Conservation (phyloP, 805 yeast species). For the Tetrapisispora pingtungensis region DNA sequence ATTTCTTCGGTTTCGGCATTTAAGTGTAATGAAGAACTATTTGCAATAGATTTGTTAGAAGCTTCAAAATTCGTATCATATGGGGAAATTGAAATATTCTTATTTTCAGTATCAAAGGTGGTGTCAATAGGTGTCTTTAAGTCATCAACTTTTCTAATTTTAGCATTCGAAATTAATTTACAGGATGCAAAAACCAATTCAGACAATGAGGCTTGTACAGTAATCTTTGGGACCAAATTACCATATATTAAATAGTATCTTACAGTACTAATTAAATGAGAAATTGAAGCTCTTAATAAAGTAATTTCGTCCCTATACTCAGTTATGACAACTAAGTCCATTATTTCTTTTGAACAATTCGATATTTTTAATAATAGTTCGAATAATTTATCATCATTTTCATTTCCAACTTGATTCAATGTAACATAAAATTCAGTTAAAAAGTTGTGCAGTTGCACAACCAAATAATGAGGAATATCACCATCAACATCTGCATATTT, state of each 20-base stretch:
- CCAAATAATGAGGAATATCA: slow-evolving; percentile 10
- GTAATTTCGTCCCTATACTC: slow-evolving; percentile 34
- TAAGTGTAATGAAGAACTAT: neutral
- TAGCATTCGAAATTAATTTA: slow-evolving; percentile 35
- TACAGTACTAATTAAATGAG: slow-evolving; percentile 67
- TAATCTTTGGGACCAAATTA: slow-evolving; percentile 49
- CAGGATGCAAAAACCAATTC: slow-evolving; percentile 62
- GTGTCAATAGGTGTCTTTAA: neutral
- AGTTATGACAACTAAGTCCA: slow-evolving; percentile 15
- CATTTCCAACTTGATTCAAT: slow-evolving; percentile 4
- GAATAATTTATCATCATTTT: slow-evolving; percentile 14
- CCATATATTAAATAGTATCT: slow-evolving; percentile 61
- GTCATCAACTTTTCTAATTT: slow-evolving; percentile 3
- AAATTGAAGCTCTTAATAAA: slow-evolving; percentile 49
- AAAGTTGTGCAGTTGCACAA: slow-evolving; percentile 6
- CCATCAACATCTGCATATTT: slow-evolving; percentile 11
- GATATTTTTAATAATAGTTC: slow-evolving; percentile 20
- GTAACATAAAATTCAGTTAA: slow-evolving; percentile 7
- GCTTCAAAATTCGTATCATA: neutral
- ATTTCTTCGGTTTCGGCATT: slow-evolving; percentile 9
- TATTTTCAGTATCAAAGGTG: neutral
- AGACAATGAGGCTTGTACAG: slow-evolving; percentile 65
- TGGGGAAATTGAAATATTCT: neutral
- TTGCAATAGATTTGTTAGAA: neutral
- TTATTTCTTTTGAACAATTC: slow-evolving; percentile 12